Conservation (phyloP, 371 early-diverging fungal genomes). For the Rhizomucor pusillus region DNA sequence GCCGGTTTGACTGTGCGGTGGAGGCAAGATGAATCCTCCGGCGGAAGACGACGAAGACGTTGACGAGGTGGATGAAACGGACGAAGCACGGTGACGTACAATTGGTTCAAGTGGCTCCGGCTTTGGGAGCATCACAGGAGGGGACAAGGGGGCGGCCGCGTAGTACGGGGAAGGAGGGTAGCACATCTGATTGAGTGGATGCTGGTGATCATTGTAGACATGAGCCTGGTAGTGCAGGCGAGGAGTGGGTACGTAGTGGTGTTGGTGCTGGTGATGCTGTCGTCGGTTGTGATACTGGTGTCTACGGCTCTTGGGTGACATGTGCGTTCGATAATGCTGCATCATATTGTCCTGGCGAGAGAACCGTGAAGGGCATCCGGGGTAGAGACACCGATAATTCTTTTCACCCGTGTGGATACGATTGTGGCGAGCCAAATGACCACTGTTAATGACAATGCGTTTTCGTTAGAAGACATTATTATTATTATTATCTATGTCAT, state of each 20-base stretch:
- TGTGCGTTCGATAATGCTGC: slow-evolving; percentile 83
- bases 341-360: slow-evolving; percentile 89
- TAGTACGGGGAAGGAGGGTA: slow-evolving; percentile 6
- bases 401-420: slow-evolving; percentile 91
- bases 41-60: slow-evolving; percentile 13
- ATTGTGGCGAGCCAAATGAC: slow-evolving; percentile 85
- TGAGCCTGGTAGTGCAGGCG: slow-evolving; percentile 11
- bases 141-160: background rate
- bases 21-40: slow-evolving; percentile 13
- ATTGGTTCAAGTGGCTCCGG: slow-evolving; percentile 18
- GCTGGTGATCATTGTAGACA: slow-evolving; percentile 13
- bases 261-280: slow-evolving; percentile 11
- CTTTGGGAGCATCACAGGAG: slow-evolving; percentile 10
- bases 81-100: slow-evolving; percentile 13
- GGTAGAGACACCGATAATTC: slow-evolving; percentile 78
- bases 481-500: too few relatives aligned
- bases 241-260: slow-evolving; percentile 5
- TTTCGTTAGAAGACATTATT: too few relatives aligned
- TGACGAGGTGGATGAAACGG: slow-evolving; percentile 16
- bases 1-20: slow-evolving; percentile 2
- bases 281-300: slow-evolving; percentile 13
- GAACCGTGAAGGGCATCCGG: slow-evolving; percentile 79
- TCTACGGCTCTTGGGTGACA: slow-evolving; percentile 60
- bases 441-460: slow-evolving; percentile 45
- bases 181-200: slow-evolving; percentile 6